Evolutionary conservation across 345 rosid species (phyloP).

Genomic region (Dipteronia dyeriana): DNA sequence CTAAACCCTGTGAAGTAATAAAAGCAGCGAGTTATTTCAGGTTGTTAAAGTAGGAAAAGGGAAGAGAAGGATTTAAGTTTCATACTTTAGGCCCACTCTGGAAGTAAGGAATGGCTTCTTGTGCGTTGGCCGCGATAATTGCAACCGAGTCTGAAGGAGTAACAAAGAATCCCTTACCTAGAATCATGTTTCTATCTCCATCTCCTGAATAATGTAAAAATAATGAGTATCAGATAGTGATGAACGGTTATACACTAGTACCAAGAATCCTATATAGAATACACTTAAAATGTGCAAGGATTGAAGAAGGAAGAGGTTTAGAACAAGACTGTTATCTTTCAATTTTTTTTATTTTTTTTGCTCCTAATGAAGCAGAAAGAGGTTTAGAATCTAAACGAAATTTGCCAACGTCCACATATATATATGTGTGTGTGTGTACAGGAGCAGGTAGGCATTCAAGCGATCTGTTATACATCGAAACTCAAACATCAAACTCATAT

Average conservation of each 20-base stretch:
- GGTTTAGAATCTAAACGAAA: not conserved
- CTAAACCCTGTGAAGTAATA: slow-evolving; percentile 65
- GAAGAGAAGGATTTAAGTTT: slow-evolving; percentile 14
- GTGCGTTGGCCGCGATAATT: slow-evolving; percentile 86
- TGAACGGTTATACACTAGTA: not conserved
- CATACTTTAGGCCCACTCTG: slow-evolving; percentile 71
- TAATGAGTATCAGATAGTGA: not conserved
- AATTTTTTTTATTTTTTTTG: not conserved
- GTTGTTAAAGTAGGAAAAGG: not conserved
- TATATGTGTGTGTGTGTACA: no score
- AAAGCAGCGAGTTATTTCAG: slow-evolving; percentile 12
- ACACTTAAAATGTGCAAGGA: not conserved
- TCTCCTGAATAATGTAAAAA: slow-evolving; percentile 57
- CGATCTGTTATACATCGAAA: slow-evolving; percentile 5
- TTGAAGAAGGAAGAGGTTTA: not conserved
- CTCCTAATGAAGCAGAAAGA: not conserved
- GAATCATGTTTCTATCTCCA: slow-evolving; percentile 96
- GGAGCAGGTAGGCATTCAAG: not conserved
- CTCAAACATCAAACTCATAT: not conserved
- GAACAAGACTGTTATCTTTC: not conserved
- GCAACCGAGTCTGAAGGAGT: slow-evolving; percentile 98
- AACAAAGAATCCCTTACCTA: slow-evolving; percentile 79
- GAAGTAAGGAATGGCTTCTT: slow-evolving; percentile 87
- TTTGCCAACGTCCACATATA: not conserved
- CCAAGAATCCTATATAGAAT: not conserved